phyloP scores from a whole-genome alignment of 345 rosid genomes.

The Odontarrhena argentea region DNA sequence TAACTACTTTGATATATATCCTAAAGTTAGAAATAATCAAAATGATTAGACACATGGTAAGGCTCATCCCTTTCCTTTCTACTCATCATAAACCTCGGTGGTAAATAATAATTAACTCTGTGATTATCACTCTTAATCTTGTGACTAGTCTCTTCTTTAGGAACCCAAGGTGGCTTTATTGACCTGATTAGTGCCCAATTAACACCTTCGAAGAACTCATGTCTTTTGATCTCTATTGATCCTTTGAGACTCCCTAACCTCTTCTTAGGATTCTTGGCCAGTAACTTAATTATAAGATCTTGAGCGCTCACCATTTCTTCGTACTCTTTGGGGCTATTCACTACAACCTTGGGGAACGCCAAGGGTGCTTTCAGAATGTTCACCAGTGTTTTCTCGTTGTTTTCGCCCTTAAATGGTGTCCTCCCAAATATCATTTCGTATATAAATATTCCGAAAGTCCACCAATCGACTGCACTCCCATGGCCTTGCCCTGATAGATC shows the following conservation, averaged over 20 bases:
- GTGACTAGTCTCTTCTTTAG: constrained; percentile 45
- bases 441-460: constrained; percentile 86
- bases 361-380: constrained; percentile 84
- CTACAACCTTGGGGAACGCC: constrained; percentile 65
- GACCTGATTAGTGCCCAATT: constrained; percentile 90
- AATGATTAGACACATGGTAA: constrained; percentile 72
- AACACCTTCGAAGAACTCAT: constrained; percentile 80
- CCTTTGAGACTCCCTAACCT: constrained; percentile 80
- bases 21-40: constrained; percentile 69
- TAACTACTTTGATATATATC: not conserved
- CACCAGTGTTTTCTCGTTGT: constrained; percentile 76
- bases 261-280: constrained; percentile 82
- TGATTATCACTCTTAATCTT: constrained; percentile 40
- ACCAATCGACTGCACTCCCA: constrained; percentile 97
- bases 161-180: constrained; percentile 80
- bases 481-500: constrained; percentile 71
- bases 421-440: constrained; percentile 85
- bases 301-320: constrained; percentile 69
- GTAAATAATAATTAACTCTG: constrained; percentile 39
- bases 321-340: constrained; percentile 53
- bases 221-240: constrained; percentile 78
- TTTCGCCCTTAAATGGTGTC: constrained; percentile 93
- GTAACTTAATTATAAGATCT: constrained; percentile 69
- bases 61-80: constrained; percentile 78
- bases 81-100: constrained; percentile 58